These are phyloP conservation scores for Alternaria solani DNA, from an alignment of 2,329 filamentous ascomycete genomes.

Conservation along the genomic window DNA sequence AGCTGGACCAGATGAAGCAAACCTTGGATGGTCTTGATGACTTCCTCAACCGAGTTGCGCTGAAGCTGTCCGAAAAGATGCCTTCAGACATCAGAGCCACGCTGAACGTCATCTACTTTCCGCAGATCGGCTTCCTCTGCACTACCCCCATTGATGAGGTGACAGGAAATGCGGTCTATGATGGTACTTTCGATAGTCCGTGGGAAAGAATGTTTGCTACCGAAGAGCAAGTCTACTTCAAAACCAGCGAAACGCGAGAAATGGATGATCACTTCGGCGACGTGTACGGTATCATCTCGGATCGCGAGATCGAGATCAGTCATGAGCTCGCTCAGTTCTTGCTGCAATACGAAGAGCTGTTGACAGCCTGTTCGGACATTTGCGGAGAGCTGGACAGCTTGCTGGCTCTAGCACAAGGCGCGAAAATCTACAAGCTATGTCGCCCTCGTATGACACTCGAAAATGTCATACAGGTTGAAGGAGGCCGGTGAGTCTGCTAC, in stretches of 20 bases:
- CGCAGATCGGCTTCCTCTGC: conserved; percentile 89
- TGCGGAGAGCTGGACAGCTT: conserved; percentile 89
- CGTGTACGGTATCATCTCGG: conserved; percentile 85
- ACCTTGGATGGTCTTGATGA: conserved; percentile 79
- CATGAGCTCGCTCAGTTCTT: conserved; percentile 77
- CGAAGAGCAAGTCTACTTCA: conserved; percentile 80
- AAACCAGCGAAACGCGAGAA: conserved; percentile 80
- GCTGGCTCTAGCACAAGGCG: conserved; percentile 79
- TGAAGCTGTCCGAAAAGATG: conserved; percentile 68
- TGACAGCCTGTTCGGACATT: conserved; percentile 76
- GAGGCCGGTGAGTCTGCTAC: conserved; percentile 66
- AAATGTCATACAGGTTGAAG: conserved; percentile 76
- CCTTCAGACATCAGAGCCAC: conserved; percentile 63
- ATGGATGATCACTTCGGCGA: conserved; percentile 86
- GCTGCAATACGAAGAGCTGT: conserved; percentile 70
- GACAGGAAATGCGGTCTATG: conserved; percentile 68
- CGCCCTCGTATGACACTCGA: conserved; percentile 73
- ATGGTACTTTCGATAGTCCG: conserved; percentile 65
- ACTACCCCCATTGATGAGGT: conserved; percentile 70
- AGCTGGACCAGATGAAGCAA: conserved; percentile 80
- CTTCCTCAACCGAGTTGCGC: conserved; percentile 73
- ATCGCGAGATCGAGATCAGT: conserved; percentile 88
- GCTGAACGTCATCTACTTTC: conserved; percentile 86
- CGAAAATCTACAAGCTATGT: conserved; percentile 74
- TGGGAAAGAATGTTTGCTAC: conserved; percentile 85